Conservation (phyloP, 2,329 filamentous ascomycete species). For the Monilinia fructigena region DNA sequence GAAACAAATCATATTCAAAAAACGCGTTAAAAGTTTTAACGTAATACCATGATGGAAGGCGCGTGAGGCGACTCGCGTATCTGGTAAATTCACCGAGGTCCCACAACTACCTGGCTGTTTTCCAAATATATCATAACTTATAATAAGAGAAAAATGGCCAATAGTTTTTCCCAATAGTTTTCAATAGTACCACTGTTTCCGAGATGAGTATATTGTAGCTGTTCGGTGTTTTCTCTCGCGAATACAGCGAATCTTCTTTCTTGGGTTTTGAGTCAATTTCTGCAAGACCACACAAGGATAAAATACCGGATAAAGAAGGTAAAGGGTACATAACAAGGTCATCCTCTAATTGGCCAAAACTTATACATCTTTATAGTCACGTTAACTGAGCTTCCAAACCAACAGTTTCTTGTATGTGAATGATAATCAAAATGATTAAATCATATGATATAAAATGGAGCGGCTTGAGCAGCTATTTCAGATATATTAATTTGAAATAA, state of each 20-base stretch:
- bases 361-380: background rate
- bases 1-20: constrained; percentile 2
- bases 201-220: background rate
- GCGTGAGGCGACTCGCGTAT: background rate
- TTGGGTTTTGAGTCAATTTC: background rate
- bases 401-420: background rate
- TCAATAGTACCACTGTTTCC: background rate
- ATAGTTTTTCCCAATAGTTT: background rate
- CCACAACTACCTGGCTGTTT: constrained; percentile 1
- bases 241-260: background rate
- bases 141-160: background rate
- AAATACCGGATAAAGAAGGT: background rate
- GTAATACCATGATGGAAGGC: background rate
- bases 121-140: background rate
- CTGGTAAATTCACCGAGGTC: constrained; percentile 6
- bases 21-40: background rate
- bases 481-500: background rate
- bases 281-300: background rate
- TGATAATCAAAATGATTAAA: background rate
- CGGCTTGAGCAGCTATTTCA: too few species aligned
- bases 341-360: background rate
- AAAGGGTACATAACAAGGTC: constrained; percentile 3
- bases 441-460: constrained; percentile 11
- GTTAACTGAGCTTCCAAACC: background rate
- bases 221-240: background rate